Percentiles rank a stretch among this genome's conserved stretches.
Conservation (phyloP, 441 rosid species). For the Omphalea diandra region DNA sequence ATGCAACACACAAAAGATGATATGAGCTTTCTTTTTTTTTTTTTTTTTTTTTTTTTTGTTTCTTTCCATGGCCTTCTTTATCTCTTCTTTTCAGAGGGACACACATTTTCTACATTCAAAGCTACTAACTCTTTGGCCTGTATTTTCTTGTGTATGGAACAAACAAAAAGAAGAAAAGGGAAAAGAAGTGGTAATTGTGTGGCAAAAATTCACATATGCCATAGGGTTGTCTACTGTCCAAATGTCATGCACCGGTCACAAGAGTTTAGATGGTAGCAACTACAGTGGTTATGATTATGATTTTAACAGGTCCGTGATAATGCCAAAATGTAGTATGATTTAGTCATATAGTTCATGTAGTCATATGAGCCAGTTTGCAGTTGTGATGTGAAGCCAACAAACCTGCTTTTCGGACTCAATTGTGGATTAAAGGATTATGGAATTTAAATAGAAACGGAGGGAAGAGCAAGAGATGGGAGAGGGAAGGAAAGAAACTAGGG, state of each 20-base stretch:
- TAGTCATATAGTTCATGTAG: not conserved
- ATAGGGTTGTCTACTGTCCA: not conserved
- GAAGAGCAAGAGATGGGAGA: not conserved
- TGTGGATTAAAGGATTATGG: not conserved
- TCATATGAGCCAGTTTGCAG: not conserved
- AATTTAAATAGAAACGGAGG: not conserved
- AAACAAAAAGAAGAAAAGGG: not conserved
- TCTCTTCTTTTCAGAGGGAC: not conserved
- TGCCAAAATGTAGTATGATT: not conserved
- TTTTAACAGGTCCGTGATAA: not conserved
- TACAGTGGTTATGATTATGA: not conserved
- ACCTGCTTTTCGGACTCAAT: not conserved
- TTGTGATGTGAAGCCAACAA: not conserved
- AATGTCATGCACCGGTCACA: not conserved
- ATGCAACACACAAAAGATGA: not conserved
- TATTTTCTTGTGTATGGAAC: not conserved
- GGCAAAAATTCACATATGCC: not conserved
- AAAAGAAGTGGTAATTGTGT: not conserved
- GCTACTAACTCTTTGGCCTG: not conserved
- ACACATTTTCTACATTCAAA: too few species aligned
- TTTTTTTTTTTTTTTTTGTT: not conserved
- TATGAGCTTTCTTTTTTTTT: not conserved
- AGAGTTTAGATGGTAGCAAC: not conserved
- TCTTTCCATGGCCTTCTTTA: not conserved
- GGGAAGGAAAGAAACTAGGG: not conserved